Percentiles rank a stretch among this genome's conserved stretches.
Evolutionary conservation across 768 basidiomycete genomes (phyloP).

Genomic region (Xerocomellus chrysenteron): DNA sequence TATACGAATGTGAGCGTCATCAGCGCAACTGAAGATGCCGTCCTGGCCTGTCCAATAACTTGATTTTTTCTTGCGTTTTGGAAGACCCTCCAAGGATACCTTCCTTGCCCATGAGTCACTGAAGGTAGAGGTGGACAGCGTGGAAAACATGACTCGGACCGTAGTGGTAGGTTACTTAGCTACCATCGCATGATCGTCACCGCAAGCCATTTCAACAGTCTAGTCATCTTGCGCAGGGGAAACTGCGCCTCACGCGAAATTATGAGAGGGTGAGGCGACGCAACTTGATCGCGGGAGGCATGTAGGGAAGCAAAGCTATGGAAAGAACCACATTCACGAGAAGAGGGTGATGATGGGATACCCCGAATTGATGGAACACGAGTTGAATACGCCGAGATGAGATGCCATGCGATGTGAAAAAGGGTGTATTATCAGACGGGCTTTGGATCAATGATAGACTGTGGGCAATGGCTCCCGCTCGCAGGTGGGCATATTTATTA

Average conservation of each 20-base stretch:
- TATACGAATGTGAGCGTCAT: not conserved
- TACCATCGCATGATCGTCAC: not conserved
- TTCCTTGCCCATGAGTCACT: conserved; percentile 4
- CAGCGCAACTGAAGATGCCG: too few relatives aligned
- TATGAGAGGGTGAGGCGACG: too few relatives aligned
- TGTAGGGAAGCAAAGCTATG: not conserved
- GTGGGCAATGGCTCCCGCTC: too few relatives aligned
- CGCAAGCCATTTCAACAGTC: too few relatives aligned
- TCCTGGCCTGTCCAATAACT: not conserved
- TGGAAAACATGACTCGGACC: not conserved
- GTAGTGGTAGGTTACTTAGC: not conserved
- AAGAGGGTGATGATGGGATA: not conserved
- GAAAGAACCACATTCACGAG: not conserved
- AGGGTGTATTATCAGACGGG: not conserved
- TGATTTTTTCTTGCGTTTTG: not conserved
- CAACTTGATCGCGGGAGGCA: not conserved
- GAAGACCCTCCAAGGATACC: conserved; percentile 10
- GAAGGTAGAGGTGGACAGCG: not conserved
- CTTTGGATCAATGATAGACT: not conserved
- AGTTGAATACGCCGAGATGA: not conserved
- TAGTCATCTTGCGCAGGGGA: too few relatives aligned
- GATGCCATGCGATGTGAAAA: too few relatives aligned
- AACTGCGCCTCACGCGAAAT: not conserved
- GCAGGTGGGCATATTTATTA: too few relatives aligned
- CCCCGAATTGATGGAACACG: not conserved